phyloP scores from a whole-genome alignment of 768 basidiomycete species.

The Stropharia rugosoannulata region DNA sequence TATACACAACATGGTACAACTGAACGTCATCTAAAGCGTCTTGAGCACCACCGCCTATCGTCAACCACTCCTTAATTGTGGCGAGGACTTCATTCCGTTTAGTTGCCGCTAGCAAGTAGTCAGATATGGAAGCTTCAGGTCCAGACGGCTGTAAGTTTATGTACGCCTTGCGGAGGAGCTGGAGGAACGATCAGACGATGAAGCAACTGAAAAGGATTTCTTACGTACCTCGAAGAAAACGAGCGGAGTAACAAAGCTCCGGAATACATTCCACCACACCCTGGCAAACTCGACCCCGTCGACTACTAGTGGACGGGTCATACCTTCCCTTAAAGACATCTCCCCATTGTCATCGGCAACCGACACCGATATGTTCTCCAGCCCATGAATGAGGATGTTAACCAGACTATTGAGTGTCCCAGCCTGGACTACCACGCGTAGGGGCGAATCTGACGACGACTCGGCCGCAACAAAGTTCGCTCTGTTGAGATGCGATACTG shows the following conservation, averaged over 20 bases:
- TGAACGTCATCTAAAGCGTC: constrained; percentile 74
- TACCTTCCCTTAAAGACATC: constrained; percentile 72
- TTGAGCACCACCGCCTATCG: constrained; percentile 71
- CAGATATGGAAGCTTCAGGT: constrained; percentile 39
- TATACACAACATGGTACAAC: constrained; percentile 54
- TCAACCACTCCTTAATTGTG: constrained; percentile 71
- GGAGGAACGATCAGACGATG: constrained; percentile 6
- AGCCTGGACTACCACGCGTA: constrained; percentile 76
- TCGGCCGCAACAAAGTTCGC: constrained; percentile 60
- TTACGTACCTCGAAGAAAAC: constrained; percentile 80
- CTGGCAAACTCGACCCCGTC: constrained; percentile 72
- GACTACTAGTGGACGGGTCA: constrained; percentile 68
- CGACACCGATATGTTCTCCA: constrained; percentile 74
- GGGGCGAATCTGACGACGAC: constrained; percentile 63
- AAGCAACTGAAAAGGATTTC: neutral
- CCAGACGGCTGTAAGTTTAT: constrained; percentile 46
- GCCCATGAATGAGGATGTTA: constrained; percentile 72
- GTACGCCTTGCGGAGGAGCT: constrained; percentile 81
- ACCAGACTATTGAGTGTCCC: constrained; percentile 77
- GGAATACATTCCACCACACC: constrained; percentile 83
- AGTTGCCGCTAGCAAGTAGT: constrained; percentile 48
- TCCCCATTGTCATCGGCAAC: constrained; percentile 88
- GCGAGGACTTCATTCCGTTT: constrained; percentile 64
- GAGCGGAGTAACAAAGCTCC: constrained; percentile 78
- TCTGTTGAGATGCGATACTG: constrained; percentile 62